phyloP scores from a whole-genome alignment of 306 rosid genomes.

The Astragalus glycyphyllos region DNA sequence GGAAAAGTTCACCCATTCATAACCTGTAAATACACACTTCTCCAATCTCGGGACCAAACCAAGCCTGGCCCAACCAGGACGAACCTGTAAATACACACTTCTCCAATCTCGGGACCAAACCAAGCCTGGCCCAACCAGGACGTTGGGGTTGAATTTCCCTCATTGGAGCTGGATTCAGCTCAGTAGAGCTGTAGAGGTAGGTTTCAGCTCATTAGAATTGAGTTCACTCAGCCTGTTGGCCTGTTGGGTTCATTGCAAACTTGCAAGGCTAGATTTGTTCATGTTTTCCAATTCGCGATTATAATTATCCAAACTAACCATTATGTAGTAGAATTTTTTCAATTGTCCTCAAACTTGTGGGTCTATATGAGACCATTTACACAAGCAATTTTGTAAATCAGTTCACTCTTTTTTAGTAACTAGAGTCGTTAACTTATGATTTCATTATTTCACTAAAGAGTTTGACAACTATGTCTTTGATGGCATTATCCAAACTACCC shows the following conservation, averaged over 20 bases:
- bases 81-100: neutral
- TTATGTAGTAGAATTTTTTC: neutral
- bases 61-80: neutral
- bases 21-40: neutral
- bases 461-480: neutral
- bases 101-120: no score
- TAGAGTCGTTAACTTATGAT: neutral
- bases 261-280: neutral
- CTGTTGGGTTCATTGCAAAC: neutral
- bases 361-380: neutral
- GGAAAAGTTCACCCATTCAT: slow-evolving; percentile 4
- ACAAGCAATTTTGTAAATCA: no score
- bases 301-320: neutral
- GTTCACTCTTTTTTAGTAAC: neutral
- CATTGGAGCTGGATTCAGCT: neutral
- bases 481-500: slow-evolving; percentile 4
- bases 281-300: neutral
- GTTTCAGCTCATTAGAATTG: neutral
- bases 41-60: no score
- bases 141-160: neutral
- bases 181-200: no score
- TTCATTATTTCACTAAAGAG: neutral
- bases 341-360: neutral
- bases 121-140: neutral
- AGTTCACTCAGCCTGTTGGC: neutral